phyloP scores from a whole-genome alignment of 2,329 filamentous ascomycete species.

The Pseudopithomyces chartarum region DNA sequence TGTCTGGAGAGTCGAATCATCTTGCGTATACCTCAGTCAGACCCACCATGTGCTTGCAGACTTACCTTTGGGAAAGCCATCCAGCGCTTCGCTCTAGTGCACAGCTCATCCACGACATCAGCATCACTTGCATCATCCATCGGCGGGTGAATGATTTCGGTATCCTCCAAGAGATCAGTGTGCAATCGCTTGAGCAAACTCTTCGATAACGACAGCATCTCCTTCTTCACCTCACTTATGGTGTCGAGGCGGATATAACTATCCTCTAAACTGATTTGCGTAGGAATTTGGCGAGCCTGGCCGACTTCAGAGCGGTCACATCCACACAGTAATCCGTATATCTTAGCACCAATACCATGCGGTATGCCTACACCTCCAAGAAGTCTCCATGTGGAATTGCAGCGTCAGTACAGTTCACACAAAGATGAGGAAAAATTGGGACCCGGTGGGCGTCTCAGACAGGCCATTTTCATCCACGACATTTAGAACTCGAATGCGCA shows the following conservation, averaged over 20 bases:
- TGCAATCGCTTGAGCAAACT: constrained; percentile 81
- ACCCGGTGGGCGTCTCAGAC: too few relatives aligned
- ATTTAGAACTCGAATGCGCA: too few relatives aligned
- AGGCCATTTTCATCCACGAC: too few relatives aligned
- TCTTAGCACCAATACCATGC: constrained; percentile 70
- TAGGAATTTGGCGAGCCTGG: constrained; percentile 72
- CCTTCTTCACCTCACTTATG: constrained; percentile 65
- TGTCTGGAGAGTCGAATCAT: too few relatives aligned
- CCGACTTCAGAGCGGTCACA: constrained; percentile 77
- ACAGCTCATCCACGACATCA: neutral
- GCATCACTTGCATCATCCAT: neutral
- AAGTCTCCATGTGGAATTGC: constrained; percentile 44
- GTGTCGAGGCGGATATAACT: constrained; percentile 77
- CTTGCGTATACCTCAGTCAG: too few relatives aligned
- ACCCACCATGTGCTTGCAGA: too few relatives aligned
- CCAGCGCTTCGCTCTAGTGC: constrained; percentile 59
- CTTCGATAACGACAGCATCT: constrained; percentile 69
- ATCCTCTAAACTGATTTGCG: constrained; percentile 64
- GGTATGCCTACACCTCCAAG: constrained; percentile 72
- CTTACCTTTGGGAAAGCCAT: constrained; percentile 70
- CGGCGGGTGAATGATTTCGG: constrained; percentile 38
- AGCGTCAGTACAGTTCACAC: too few relatives aligned
- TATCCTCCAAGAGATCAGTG: constrained; percentile 68
- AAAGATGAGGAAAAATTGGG: too few relatives aligned
- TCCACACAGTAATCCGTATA: constrained; percentile 83